phyloP scores from a whole-genome alignment of 2,329 filamentous ascomycete species.

The Escovopsis sp. region DNA sequence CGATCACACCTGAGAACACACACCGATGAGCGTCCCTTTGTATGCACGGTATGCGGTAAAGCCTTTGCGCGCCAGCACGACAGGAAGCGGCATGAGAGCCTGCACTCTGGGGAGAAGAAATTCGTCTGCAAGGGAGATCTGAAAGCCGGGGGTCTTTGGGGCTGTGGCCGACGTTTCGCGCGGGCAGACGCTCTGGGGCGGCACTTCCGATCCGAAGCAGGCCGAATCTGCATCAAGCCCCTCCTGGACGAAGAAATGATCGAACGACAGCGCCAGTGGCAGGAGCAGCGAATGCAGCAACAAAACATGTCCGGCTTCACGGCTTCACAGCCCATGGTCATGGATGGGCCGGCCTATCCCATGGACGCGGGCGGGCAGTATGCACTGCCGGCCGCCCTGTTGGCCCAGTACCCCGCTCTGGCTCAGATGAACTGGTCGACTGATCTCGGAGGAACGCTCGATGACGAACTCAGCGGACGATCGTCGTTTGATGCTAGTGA shows the following conservation, averaged over 20 bases:
- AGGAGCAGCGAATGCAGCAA: conserved; percentile 54
- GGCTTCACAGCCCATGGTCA: conserved; percentile 39
- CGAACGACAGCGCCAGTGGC: conserved; percentile 61
- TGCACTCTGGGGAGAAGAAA: conserved; percentile 96
- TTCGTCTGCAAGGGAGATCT: conserved; percentile 92
- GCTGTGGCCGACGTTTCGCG: conserved; percentile 83
- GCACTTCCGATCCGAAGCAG: conserved; percentile 91
- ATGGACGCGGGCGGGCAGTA: conserved; percentile 45
- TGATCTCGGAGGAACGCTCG: conserved; percentile 54
- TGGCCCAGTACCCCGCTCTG: conserved; percentile 88
- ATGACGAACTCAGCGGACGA: conserved; percentile 63
- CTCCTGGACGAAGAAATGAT: conserved; percentile 84
- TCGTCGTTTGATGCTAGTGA: conserved; percentile 75
- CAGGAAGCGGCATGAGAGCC: conserved; percentile 87
- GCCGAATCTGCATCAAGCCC: conserved; percentile 93
- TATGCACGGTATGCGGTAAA: conserved; percentile 93
- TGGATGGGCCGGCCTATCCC: conserved; percentile 45
- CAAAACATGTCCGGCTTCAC: conserved; percentile 47
- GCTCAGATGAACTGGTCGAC: conserved; percentile 73
- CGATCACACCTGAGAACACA: conserved; percentile 91
- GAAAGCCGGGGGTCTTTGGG: conserved; percentile 73
- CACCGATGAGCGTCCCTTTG: conserved; percentile 92
- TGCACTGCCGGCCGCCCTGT: conserved; percentile 67
- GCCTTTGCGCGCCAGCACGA: conserved; percentile 96
- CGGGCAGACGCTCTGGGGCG: conserved; percentile 87